These are phyloP conservation scores for Lenzites betulinus DNA, from an alignment of 768 basidiomycete genomes.

Conservation along the genomic window DNA sequence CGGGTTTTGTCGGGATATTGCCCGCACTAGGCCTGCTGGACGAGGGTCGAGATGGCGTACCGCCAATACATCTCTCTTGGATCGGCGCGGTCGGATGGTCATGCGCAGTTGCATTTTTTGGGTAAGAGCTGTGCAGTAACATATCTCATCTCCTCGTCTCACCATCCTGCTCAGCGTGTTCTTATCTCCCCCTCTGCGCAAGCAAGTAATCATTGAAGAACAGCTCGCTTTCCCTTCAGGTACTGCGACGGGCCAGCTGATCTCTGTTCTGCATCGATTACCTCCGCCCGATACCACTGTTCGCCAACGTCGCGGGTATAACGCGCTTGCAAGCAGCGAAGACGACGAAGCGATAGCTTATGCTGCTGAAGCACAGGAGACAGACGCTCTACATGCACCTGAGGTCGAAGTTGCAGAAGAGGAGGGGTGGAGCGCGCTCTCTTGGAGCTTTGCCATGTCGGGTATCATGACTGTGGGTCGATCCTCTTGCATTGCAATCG, in stretches of 20 bases:
- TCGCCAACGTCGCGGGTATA: constrained; percentile 61
- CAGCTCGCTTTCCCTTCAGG: constrained; percentile 93
- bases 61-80: constrained; percentile 77
- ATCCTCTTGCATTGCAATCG: not conserved
- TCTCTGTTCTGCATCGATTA: constrained; percentile 82
- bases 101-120: constrained; percentile 91
- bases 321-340: constrained; percentile 37
- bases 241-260: constrained; percentile 93
- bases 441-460: constrained; percentile 78
- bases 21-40: constrained; percentile 86
- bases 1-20: constrained; percentile 89
- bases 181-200: constrained; percentile 89
- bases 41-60: constrained; percentile 70
- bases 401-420: constrained; percentile 44
- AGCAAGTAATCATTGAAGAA: constrained; percentile 97
- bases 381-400: constrained; percentile 24
- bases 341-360: constrained; percentile 37
- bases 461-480: constrained; percentile 70
- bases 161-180: constrained; percentile 65
- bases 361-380: constrained; percentile 5
- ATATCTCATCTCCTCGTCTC: not conserved
- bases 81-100: constrained; percentile 81
- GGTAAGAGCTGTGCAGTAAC: constrained; percentile 41
- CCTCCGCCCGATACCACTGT: constrained; percentile 64
- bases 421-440: constrained; percentile 76